These are phyloP conservation scores for Diaporthe destruens DNA, from an alignment of 2,329 filamentous ascomycete species.

Conservation along the genomic window DNA sequence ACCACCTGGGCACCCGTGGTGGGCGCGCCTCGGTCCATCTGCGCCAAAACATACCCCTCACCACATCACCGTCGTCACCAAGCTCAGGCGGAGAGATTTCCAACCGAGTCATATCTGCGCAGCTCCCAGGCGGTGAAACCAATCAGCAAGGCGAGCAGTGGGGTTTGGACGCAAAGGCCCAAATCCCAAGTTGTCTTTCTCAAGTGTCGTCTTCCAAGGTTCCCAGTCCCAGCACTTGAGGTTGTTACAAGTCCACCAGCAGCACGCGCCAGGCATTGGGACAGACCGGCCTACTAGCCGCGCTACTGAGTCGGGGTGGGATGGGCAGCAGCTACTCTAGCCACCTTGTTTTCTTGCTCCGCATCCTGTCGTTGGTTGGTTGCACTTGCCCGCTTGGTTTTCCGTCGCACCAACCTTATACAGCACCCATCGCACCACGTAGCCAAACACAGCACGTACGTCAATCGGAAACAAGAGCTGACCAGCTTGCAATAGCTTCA, in stretches of 20 bases:
- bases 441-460: not conserved
- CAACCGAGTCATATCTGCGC: constrained; percentile 1
- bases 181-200: not conserved
- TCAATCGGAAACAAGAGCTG: not conserved
- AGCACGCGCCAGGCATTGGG: not conserved
- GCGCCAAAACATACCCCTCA: constrained; percentile 17
- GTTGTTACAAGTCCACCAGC: not conserved
- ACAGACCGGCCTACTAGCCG: not conserved
- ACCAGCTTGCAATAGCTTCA: constrained; percentile 36
- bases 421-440: not conserved
- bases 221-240: too few relatives aligned
- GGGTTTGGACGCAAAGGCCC: not conserved
- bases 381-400: not conserved
- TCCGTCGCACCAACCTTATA: constrained; percentile 8
- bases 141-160: not conserved
- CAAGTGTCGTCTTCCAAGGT: too few relatives aligned
- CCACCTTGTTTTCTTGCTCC: not conserved
- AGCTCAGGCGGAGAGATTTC: not conserved
- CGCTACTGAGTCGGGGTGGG: not conserved
- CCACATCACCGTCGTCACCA: constrained; percentile 10
- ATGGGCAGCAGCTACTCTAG: constrained; percentile 4
- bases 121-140: not conserved
- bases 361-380: not conserved
- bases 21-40: not conserved
- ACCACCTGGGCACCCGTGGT: not conserved